phyloP scores from a whole-genome alignment of 108 stramenopile species.

The Nitzschia inconspicua region DNA sequence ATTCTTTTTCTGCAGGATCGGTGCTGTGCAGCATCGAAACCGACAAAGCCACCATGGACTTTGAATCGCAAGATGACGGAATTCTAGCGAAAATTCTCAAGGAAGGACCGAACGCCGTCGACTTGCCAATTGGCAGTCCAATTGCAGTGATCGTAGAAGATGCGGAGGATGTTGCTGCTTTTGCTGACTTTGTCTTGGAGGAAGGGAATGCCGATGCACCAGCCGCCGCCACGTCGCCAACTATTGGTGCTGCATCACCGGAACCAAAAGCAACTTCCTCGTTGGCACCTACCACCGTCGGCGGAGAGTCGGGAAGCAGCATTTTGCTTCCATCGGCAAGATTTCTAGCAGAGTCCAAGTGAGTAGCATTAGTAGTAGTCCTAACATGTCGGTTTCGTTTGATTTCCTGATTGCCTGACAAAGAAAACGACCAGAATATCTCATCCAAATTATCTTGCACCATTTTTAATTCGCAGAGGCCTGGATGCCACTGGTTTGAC shows the following conservation, averaged over 20 bases:
- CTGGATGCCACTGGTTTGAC: slow-evolving; percentile 71
- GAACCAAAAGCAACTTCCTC: slow-evolving; percentile 18
- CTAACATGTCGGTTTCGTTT: background rate
- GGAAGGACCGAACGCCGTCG: slow-evolving; percentile 58
- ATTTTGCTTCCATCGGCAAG: slow-evolving; percentile 80
- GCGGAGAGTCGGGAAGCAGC: slow-evolving; percentile 33
- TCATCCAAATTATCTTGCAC: no score
- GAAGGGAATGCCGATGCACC: slow-evolving; percentile 20
- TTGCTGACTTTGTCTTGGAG: slow-evolving; percentile 79
- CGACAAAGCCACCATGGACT: slow-evolving; percentile 98
- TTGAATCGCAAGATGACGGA: slow-evolving; percentile 97
- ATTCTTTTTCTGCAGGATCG: slow-evolving; percentile 83
- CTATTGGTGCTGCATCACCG: slow-evolving; percentile 30
- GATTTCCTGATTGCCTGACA: background rate
- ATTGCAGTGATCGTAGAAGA: slow-evolving; percentile 93
- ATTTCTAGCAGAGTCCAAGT: slow-evolving; percentile 67
- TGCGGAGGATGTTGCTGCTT: slow-evolving; percentile 78
- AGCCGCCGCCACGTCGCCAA: slow-evolving; percentile 4
- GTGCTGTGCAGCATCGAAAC: slow-evolving; percentile 95
- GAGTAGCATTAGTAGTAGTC: slow-evolving; percentile 12
- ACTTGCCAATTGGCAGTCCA: slow-evolving; percentile 87
- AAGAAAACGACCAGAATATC: no score
- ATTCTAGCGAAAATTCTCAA: slow-evolving; percentile 93
- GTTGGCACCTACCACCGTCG: background rate
- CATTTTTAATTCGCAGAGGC: slow-evolving; percentile 21